Conservation (phyloP, 169 alveolate genomes). For the Cryptosporidium felis region DNA sequence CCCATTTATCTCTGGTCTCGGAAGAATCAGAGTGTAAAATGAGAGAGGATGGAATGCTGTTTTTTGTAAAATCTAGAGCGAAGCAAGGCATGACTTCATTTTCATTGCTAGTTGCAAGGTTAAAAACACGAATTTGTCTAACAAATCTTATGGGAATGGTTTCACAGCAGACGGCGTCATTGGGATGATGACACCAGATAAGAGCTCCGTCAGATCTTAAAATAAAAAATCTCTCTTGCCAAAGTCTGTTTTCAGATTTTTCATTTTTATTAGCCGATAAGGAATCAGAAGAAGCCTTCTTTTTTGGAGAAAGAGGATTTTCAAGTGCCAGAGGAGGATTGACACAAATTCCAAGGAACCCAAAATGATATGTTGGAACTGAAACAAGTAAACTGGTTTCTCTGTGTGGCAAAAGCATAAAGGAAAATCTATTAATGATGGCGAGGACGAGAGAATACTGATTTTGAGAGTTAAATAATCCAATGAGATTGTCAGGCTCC, state of each 20-base stretch:
- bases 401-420: conserved; percentile 71
- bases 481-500: conserved; percentile 61
- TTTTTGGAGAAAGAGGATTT: conserved; percentile 39
- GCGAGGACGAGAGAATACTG: conserved; percentile 65
- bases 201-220: conserved; percentile 62
- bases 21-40: conserved; percentile 49
- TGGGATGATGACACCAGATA: conserved; percentile 67
- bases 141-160: conserved; percentile 56
- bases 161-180: conserved; percentile 18
- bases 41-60: conserved; percentile 48
- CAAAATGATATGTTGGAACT: conserved; percentile 64
- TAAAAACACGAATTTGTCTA: conserved; percentile 64
- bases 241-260: conserved; percentile 27
- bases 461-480: conserved; percentile 57
- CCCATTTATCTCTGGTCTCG: conserved; percentile 67
- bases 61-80: conserved; percentile 50
- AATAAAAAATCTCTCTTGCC: conserved; percentile 65
- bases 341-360: conserved; percentile 49
- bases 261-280: not conserved
- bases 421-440: conserved; percentile 13
- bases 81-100: conserved; percentile 59
- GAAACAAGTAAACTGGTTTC: conserved; percentile 55
- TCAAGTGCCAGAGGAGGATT: conserved; percentile 62
- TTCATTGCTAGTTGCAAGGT: conserved; percentile 37
- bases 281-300: not conserved